Conservation (phyloP, 2,329 filamentous ascomycete genomes). For the Periconia digitata region DNA sequence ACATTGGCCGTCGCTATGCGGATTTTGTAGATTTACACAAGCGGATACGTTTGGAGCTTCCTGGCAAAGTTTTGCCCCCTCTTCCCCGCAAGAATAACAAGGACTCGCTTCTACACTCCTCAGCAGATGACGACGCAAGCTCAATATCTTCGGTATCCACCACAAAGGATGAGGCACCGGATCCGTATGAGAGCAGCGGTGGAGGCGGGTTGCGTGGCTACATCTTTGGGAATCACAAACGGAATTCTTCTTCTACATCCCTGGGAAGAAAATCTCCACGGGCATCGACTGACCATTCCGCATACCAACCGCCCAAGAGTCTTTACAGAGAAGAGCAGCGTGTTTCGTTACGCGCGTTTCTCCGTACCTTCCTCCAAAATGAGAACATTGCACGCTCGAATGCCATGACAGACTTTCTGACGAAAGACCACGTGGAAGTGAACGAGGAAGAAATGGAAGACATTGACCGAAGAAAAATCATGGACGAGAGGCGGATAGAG, state of each 20-base stretch:
- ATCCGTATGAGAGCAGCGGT: slow-evolving; percentile 35
- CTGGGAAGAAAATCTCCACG: slow-evolving; percentile 36
- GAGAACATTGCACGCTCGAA: slow-evolving; percentile 79
- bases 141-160: slow-evolving; percentile 82
- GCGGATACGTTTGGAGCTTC: slow-evolving; percentile 77
- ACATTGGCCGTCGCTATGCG: slow-evolving; percentile 82
- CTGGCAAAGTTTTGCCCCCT: slow-evolving; percentile 83
- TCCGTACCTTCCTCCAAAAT: slow-evolving; percentile 84
- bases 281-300: slow-evolving; percentile 33
- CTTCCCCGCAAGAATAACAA: slow-evolving; percentile 91
- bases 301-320: slow-evolving; percentile 51
- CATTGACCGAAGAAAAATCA: slow-evolving; percentile 73
- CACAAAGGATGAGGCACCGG: slow-evolving; percentile 50
- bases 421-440: slow-evolving; percentile 67
- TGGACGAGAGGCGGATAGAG: slow-evolving; percentile 85
- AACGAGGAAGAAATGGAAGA: slow-evolving; percentile 84
- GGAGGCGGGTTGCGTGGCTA: slow-evolving; percentile 49
- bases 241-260: slow-evolving; percentile 45
- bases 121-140: slow-evolving; percentile 68
- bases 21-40: slow-evolving; percentile 83
- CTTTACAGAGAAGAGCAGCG: slow-evolving; percentile 87
- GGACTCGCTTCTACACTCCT: slow-evolving; percentile 61
- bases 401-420: slow-evolving; percentile 83
- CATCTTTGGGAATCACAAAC: slow-evolving; percentile 45
- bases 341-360: slow-evolving; percentile 85